Evolutionary conservation across 805 yeast genomes (phyloP), one percentile per base, ranked within the genome.

Genomic region (Yarrowia osloensis): DNA sequence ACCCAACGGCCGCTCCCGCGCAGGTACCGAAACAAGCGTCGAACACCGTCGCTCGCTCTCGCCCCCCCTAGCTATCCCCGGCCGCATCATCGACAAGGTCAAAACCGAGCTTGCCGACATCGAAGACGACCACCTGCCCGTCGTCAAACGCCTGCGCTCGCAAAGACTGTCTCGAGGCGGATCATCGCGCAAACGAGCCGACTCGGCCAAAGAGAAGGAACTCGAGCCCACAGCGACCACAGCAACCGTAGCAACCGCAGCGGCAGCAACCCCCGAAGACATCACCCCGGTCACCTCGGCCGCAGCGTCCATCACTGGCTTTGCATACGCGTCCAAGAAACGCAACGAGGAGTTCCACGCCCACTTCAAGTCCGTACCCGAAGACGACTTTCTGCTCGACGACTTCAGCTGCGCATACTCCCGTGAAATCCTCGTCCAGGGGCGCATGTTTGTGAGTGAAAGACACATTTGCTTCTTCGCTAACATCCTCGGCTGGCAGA

Each of bases 351-450:
- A 90, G 42, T 95, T 91, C 75, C 98, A 92, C 77, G 82, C 80
- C 44, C 71, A 88, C 2, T 95, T 94, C 80, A 81, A 86, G 67
- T 81, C 86, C 9, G 79, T 91, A 1, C 89, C 93, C 1, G 78
- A 78, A 26, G 83, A 85, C 54, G 98, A 94, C 73, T 80, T 88
- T 62, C 78, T 94, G 17, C 75, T 94, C 39, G 97, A 91, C 73
- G 98, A 92, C 72, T 93, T 89, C 73, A 85, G 91, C 29, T 95
- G 98, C 80, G 97, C 98, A 0, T 78, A 94, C 66, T 88, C 93
- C 70, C 81, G 91, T 69, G 98, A 94, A 70, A 90, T 92, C 59
- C 80, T 94, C 35, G 78, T 91, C 11, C 98, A 95, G 74, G 99
- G 99, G 3, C 81, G 96, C 62, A 72, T 95, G 29, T 95, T 90